Conservation (phyloP, 2,329 filamentous ascomycete species). For the Fusarium hostae region DNA sequence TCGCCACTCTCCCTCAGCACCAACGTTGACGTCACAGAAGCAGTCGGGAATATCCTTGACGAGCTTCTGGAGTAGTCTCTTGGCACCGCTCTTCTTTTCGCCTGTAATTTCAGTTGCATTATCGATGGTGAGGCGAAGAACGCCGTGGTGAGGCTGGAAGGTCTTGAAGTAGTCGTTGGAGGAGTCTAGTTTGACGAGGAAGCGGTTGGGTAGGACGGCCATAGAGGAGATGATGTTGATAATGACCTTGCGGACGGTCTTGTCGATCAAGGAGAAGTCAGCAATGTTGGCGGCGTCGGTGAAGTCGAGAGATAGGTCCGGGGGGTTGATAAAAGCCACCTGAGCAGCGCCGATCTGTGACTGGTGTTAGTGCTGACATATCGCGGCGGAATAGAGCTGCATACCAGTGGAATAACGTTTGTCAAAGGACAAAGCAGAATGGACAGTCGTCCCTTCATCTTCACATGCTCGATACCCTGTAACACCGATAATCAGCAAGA, state of each 20-base stretch:
- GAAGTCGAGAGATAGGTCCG: slow-evolving; percentile 35
- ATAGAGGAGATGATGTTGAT: slow-evolving; percentile 41
- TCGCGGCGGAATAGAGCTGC: too few species aligned
- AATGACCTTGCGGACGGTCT: slow-evolving; percentile 41
- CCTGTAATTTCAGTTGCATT: slow-evolving; percentile 37
- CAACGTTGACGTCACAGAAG: slow-evolving; percentile 39
- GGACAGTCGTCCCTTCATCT: slow-evolving; percentile 38
- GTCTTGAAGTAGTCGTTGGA: slow-evolving; percentile 46
- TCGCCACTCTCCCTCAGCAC: slow-evolving; percentile 41
- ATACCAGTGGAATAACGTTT: slow-evolving; percentile 41
- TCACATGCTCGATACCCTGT: slow-evolving; percentile 43
- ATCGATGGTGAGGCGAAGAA: slow-evolving; percentile 40
- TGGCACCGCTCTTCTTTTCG: slow-evolving; percentile 41
- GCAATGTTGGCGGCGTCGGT: slow-evolving; percentile 43
- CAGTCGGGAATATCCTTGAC: slow-evolving; percentile 43
- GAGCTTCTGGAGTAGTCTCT: slow-evolving; percentile 35
- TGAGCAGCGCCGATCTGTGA: slow-evolving; percentile 42
- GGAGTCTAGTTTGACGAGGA: slow-evolving; percentile 41
- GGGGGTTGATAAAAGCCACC: slow-evolving; percentile 42
- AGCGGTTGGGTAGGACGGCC: slow-evolving; percentile 44
- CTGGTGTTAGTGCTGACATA: neutral
- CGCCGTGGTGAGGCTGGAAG: slow-evolving; percentile 40
- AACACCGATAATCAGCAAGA: neutral
- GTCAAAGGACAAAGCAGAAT: slow-evolving; percentile 40
- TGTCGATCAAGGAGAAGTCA: slow-evolving; percentile 40